Evolutionary conservation across 139 green algal species (phyloP).

Genomic region (Chlamydomonas applanata): DNA sequence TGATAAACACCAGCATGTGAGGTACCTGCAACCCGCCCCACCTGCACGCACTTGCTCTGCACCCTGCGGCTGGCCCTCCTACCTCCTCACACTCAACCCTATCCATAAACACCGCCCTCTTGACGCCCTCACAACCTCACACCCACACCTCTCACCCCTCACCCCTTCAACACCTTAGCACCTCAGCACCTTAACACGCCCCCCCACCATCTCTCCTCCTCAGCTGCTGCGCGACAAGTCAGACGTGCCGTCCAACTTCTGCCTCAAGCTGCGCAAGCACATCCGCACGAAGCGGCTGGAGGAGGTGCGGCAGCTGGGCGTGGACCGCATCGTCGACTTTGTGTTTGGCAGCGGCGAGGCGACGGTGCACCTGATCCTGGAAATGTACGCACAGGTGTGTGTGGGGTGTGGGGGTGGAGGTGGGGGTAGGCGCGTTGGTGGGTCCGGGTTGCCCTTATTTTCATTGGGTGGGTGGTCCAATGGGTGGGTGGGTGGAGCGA

Average conservation of each 20-base stretch:
- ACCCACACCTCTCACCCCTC: too few species aligned
- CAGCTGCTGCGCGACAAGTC: constrained; percentile 67
- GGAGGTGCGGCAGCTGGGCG: constrained; percentile 79
- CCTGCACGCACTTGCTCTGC: constrained; percentile 89
- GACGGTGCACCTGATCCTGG: constrained; percentile 89
- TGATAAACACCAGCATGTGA: too few species aligned
- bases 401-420: not conserved
- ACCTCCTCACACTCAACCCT: too few species aligned
- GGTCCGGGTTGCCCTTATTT: too few species aligned
- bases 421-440: not conserved
- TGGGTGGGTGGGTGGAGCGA: too few species aligned
- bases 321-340: constrained; percentile 94
- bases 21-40: too few species aligned
- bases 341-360: constrained; percentile 84
- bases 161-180: too few species aligned
- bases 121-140: too few species aligned
- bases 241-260: constrained; percentile 89
- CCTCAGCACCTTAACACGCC: not conserved
- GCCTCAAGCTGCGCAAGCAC: constrained; percentile 96
- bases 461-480: not conserved
- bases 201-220: not conserved
- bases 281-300: constrained; percentile 85
- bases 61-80: too few species aligned
- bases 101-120: too few species aligned
- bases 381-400: constrained; percentile 88